These are phyloP conservation scores for Gleditsia sinensis DNA, from an alignment of 306 rosid genomes.

Conservation along the genomic window DNA sequence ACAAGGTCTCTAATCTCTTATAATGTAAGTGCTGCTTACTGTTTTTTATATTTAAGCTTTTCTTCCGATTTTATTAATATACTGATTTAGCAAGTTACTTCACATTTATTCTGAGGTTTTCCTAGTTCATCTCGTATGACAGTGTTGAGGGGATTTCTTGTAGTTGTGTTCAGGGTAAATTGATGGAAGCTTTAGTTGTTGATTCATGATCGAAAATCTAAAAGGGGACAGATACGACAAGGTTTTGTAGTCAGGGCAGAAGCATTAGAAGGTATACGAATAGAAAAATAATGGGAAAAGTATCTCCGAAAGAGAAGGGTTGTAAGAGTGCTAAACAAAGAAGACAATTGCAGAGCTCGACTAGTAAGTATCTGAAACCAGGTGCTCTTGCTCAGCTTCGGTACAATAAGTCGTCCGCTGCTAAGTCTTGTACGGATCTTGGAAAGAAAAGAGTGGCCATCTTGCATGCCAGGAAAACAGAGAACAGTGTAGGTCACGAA, in stretches of 20 bases:
- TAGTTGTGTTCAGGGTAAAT: conserved; percentile 25
- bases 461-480: conserved; percentile 42
- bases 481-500: conserved; percentile 33
- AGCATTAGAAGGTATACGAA: background rate
- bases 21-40: background rate
- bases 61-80: background rate
- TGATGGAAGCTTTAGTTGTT: conserved; percentile 4
- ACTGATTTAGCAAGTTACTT: background rate
- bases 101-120: background rate
- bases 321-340: conserved; percentile 51
- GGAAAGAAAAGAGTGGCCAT: conserved; percentile 68
- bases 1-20: conserved; percentile 11
- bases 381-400: conserved; percentile 92
- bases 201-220: conserved; percentile 9
- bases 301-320: conserved; percentile 54
- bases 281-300: conserved; percentile 61
- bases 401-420: conserved; percentile 44
- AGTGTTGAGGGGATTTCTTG: background rate
- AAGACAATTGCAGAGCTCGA: conserved; percentile 48
- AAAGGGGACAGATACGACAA: background rate
- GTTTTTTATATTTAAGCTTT: background rate
- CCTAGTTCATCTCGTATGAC: background rate
- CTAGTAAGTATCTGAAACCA: conserved; percentile 73
- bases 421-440: conserved; percentile 60
- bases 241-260: conserved; percentile 27